Base-by-base conservation (phyloP, 306 rosid genomes). In the Purshia tridentata region DNA sequence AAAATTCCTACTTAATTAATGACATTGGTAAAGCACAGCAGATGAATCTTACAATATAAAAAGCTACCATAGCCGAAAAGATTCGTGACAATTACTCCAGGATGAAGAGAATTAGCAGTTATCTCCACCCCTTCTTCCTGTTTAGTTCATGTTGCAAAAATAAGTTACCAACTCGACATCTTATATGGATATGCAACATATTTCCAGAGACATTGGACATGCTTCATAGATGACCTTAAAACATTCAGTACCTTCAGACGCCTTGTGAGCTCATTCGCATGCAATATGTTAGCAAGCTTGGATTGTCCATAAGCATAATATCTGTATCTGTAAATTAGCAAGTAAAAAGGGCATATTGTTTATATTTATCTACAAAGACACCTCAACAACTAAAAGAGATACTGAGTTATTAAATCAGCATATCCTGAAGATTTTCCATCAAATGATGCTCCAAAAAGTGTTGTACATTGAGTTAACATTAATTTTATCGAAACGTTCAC, bases 201-300 rank as follows among this genome's bases (percentile, higher is more conserved):
- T 23, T 23, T 23, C 29, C 29, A 23, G n/a, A n/a, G n/a, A n/a
- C n/a, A n/a, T n/a, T n/a, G n/a, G n/a, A n/a, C n/a, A n/a, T n/a
- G n/a, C n/a, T n/a, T 12, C n/a, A 48, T 14, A 58, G 70, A 66
- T 22, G 66, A 61, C 50, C 44, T 67, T 74, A 46, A 55, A 11
- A 59, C 65, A 18, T 64, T 58, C 19, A 54, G 40, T 84, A 93
- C 96, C 97, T 93, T 87, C 73, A 93, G 82, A 78, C 83, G 89
- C 81, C 88, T 89, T 45, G 96, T 53, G 62, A 93, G 97, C 82
- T 91, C 96, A 22, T 83, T 87, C 23, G 96, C 91, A 67, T 93
- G 97, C 72, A 93, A 77, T 67, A 89, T 77, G 72, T 93, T 90
- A 22, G 96, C 82, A 67, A 93, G 96, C 82, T 93, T 93, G 63